Base-by-base conservation (phyloP, 225 moss, liverwort and hornwort genomes). In the Asterella californica region DNA sequence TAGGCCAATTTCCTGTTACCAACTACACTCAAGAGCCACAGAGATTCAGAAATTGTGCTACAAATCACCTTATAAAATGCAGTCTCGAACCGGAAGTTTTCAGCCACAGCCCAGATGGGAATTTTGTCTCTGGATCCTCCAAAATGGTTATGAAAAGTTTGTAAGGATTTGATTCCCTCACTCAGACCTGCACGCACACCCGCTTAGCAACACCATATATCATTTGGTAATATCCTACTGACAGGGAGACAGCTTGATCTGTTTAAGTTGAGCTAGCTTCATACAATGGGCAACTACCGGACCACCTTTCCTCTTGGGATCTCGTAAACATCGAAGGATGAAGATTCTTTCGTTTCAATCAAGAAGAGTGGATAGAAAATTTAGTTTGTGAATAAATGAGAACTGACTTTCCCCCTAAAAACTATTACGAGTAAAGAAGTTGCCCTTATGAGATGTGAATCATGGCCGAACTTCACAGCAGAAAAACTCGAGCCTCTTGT, bases 61-160 rank as follows among this genome's bases (percentile, higher is more conserved):
- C 30, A 53, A 48, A 48, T 57, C 48, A 88, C 88, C 68, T 88
- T 80, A 73, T 88, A 89, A 80, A 96, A 96, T 69, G 94, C 94
- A 67, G 92, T 91, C 82, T 96, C 96, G 81, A 92, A 96, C 18
- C 96, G 89, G 76, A 86, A 96, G 79, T 96, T 96, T 82, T 96
- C 96, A 63, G 90, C 96, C 53, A 96, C 92, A 72, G 90, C 90
- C 96, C 96, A 96, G 59, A 96, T 88, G 0, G 92, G 92, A 25
- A 80, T 45, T 27, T 74, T 78, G n/a, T 50, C 46, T 0, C 84
- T 60, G 9, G 21, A 38, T 62, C 55, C 48, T 72, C 25, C 24
- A 47, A 83, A 46, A 6, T 78, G 62, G 45, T 72, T 38, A 48
- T 42, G 32, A 79, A 83, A 75, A 53, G 49, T 66, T 61, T 50